Conservation (phyloP, 1,284 basidiomycete species). For the Sporisorium reilianum region DNA sequence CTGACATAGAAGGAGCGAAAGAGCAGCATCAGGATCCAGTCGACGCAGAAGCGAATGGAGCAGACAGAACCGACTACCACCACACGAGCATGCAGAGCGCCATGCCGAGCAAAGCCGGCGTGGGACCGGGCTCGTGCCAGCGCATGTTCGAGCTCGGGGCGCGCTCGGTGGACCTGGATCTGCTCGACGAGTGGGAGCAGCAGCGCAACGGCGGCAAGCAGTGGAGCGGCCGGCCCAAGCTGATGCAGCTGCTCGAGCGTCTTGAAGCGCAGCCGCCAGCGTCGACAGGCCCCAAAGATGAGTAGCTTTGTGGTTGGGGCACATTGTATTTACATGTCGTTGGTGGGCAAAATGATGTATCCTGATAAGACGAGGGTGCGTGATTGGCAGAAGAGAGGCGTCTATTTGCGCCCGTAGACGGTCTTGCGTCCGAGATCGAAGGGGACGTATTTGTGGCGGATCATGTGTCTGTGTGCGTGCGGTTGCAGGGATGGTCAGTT, state of each 20-base stretch:
- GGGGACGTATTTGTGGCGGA: constrained; percentile 90
- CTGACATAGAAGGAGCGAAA: constrained; percentile 21
- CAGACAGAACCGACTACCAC: constrained; percentile 16
- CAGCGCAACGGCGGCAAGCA: constrained; percentile 75
- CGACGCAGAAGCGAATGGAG: background rate
- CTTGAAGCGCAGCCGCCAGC: background rate
- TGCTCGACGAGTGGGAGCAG: constrained; percentile 79
- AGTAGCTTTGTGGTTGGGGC: too few species aligned
- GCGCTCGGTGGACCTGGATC: constrained; percentile 78
- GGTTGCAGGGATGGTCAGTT: too few species aligned
- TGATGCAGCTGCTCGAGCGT: constrained; percentile 20
- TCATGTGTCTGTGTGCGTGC: constrained; percentile 86
- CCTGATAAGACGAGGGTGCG: background rate
- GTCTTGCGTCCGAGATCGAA: constrained; percentile 89
- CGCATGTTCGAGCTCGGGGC: constrained; percentile 60
- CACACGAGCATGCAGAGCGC: constrained; percentile 20
- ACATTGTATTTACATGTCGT: constrained; percentile 8
- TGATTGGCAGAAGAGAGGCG: background rate
- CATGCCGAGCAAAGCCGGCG: constrained; percentile 34
- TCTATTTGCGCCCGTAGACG: constrained; percentile 55
- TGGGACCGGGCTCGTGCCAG: constrained; percentile 61
- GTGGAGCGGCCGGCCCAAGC: constrained; percentile 75
- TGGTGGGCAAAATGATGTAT: background rate
- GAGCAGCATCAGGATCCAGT: background rate
- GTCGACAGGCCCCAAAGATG: too few species aligned